Conservation (phyloP, 768 basidiomycete genomes). For the Astraeus odoratus region DNA sequence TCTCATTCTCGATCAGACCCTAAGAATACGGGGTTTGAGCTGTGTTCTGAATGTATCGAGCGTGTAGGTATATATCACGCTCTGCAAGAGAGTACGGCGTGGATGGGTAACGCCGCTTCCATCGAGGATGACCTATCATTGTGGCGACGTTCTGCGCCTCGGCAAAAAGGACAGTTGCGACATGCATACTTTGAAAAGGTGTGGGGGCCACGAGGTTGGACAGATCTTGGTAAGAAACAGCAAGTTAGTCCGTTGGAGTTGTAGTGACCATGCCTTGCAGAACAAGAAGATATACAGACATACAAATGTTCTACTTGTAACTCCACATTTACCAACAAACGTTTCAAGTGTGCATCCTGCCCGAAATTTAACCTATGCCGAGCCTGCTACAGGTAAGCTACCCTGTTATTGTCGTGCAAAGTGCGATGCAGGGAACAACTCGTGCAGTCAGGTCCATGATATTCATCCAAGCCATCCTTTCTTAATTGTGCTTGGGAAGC, state of each 20-base stretch:
- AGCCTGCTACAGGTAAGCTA: slow-evolving; percentile 68
- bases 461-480: slow-evolving; percentile 88
- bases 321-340: slow-evolving; percentile 48
- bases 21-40: slow-evolving; percentile 58
- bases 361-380: slow-evolving; percentile 74
- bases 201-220: slow-evolving; percentile 82
- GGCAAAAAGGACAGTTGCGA: slow-evolving; percentile 65
- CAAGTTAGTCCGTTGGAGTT: neutral
- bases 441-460: slow-evolving; percentile 75
- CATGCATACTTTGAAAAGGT: slow-evolving; percentile 85
- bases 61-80: slow-evolving; percentile 74
- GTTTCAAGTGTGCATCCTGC: slow-evolving; percentile 85
- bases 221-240: slow-evolving; percentile 68
- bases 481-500: slow-evolving; percentile 67
- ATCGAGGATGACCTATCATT: slow-evolving; percentile 51
- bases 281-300: slow-evolving; percentile 62
- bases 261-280: slow-evolving; percentile 27
- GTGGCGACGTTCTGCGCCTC: slow-evolving; percentile 63
- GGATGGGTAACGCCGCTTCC: slow-evolving; percentile 25
- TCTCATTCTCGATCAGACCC: slow-evolving; percentile 2
- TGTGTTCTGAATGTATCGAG: slow-evolving; percentile 78
- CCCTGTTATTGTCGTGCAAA: neutral
- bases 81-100: slow-evolving; percentile 44
- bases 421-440: slow-evolving; percentile 1
- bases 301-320: slow-evolving; percentile 80